Base-by-base conservation (phyloP, 805 yeast species). In the Hanseniaspora jakobsenii region DNA sequence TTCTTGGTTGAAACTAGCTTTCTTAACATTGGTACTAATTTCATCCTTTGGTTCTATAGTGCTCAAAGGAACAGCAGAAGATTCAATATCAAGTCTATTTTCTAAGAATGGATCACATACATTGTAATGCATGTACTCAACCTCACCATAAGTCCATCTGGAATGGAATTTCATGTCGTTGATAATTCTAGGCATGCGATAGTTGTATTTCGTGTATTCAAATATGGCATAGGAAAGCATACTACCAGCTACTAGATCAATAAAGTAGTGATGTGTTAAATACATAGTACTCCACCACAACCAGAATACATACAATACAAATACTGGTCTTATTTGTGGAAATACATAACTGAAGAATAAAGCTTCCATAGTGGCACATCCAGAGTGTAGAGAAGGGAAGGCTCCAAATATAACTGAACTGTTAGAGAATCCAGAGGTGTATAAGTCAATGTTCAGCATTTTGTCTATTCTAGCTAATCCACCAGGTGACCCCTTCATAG, bases 201-300 rank as follows among this genome's bases (percentile, higher is more conserved):
- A 74, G 16, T 69, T 72, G 55, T 78, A 75, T 57, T 77, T 78
- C 44, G 84, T 76, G 53, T 77, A 72, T 49, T 72, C 69, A 61
- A 84, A 87, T 26, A 82, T 77, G 13, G 72, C 60, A 48, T 78
- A 71, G 0, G 94, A 77, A 47, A 91, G 67, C n/a, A 77, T 71
- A 2, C 95, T 89, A 18, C 98, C 98, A n/a, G 84, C 89, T 55
- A 84, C 83, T 43, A 89, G 73, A 59, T 89, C 97, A 49, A 89
- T 76, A 57, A 91, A 91, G 61, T 89, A 89, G 64, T 89, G 98
- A 63, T 89, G 98, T 0, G 96, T 89, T 56, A 89, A 70, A 62
- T 89, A 89, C 98, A 89, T 89, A 13, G 97, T 91, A 40, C 91
- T 74, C 94, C 95, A 91, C 97, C 97, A 89, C 53, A 91, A 71